Conservation (phyloP, 495 filamentous ascomycete species). For the Ascodesmis nigricans region DNA sequence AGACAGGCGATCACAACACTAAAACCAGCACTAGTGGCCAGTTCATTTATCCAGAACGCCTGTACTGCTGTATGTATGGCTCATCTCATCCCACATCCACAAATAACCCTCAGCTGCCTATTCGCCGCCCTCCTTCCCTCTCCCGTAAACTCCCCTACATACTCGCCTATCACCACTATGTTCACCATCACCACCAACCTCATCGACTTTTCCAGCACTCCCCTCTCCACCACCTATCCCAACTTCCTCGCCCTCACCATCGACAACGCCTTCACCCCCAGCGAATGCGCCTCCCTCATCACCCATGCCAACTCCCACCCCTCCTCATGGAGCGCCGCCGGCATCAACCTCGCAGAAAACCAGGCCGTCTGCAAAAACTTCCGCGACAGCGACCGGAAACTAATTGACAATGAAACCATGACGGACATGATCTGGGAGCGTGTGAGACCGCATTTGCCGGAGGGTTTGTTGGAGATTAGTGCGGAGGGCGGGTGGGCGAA, state of each 20-base stretch:
- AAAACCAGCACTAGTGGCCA: no score
- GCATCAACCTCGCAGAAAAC: conserved; percentile 14
- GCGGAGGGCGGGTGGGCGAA: conserved; percentile 8
- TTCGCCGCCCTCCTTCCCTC: no score
- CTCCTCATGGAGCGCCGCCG: conserved; percentile 16
- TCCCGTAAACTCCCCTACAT: no score
- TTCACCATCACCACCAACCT: conserved; percentile 6
- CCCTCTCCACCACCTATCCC: conserved; percentile 22
- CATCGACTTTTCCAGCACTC: conserved; percentile 28
- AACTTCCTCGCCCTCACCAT: conserved; percentile 30
- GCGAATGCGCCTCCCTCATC: conserved; percentile 32
- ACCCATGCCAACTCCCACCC: conserved; percentile 26
- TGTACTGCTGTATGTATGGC: no score
- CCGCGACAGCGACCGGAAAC: conserved; percentile 37
- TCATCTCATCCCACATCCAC: no score
- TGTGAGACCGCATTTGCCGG: conserved; percentile 30
- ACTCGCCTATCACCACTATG: no score
- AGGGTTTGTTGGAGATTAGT: conserved; percentile 7
- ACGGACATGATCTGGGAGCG: conserved; percentile 31
- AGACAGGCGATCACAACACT: no score
- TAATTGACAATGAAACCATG: conserved; percentile 32
- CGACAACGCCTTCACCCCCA: conserved; percentile 32
- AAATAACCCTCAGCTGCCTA: no score
- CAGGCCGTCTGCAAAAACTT: conserved; percentile 4
- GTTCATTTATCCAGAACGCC: no score